Percentiles rank a stretch among this genome's conserved stretches.
phyloP scores from a whole-genome alignment of 1,284 basidiomycete genomes.

The Puccinia triticina region DNA sequence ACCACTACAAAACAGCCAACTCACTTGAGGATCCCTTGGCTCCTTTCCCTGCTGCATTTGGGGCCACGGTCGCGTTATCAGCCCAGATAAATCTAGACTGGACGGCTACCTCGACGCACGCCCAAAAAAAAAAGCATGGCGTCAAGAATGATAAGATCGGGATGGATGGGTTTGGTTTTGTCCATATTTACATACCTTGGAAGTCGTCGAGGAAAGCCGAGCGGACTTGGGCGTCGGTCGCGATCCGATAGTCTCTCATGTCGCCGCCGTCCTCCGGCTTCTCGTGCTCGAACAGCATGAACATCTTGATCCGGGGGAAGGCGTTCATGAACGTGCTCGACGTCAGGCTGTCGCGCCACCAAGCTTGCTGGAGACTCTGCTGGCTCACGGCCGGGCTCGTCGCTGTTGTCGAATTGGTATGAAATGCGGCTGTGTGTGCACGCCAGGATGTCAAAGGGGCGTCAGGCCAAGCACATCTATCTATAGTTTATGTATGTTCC shows the following conservation, averaged over 20 bases:
- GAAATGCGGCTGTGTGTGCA: neutral
- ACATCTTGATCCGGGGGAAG: slow-evolving; percentile 52
- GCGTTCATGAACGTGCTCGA: slow-evolving; percentile 37
- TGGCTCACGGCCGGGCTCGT: neutral
- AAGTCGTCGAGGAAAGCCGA: neutral
- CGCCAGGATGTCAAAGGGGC: no score
- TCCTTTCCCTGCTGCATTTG: neutral
- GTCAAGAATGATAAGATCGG: no score
- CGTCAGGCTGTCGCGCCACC: slow-evolving; percentile 51
- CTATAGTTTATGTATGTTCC: neutral
- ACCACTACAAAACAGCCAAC: neutral
- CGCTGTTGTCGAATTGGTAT: neutral
- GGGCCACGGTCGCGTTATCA: neutral
- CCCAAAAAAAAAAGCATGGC: neutral
- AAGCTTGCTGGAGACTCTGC: slow-evolving; percentile 24
- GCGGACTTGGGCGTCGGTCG: neutral
- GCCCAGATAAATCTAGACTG: slow-evolving; percentile 32
- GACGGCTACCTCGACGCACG: neutral
- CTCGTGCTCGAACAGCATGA: slow-evolving; percentile 52
- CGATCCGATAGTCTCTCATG: slow-evolving; percentile 32
- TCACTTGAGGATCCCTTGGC: neutral
- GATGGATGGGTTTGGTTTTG: no score
- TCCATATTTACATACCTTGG: no score
- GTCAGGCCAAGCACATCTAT: no score
- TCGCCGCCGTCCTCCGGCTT: slow-evolving; percentile 52